Base-by-base conservation (phyloP, 305 asterid species). In the Andrographis paniculata region DNA sequence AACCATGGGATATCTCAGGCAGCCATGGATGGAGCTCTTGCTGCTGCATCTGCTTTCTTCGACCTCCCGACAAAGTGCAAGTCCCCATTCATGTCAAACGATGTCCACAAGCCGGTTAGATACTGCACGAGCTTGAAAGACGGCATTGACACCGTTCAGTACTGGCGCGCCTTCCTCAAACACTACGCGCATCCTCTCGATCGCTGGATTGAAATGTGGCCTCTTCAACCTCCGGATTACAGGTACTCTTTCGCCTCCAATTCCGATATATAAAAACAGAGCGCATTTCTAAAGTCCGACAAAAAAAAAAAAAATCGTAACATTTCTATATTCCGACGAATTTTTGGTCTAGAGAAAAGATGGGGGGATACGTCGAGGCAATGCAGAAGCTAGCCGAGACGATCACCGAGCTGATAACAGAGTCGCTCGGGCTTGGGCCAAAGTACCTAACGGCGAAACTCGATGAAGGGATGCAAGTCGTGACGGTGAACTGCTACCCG, bases 341-440 rank as follows among this genome's bases (percentile, higher is more conserved):
- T 8, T 36, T 28, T 37, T 5, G n/a, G n/a, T 13, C 16, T 53
- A 77, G 73, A 28, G 46, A 65, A 8, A 73, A 70, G 18, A 73
- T 77, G 78, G 70, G 81, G 12, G 63, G 60, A 20, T 73, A 73
- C 16, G 43, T 50, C 0, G 62, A 40, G 39, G 77, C 52, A 27
- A 59, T 45, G n/a, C 74, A 65, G n/a, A 61, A 62, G 15, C 22
- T 71, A 31, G 62, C 66, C 1, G 3, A 39, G 14, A 35, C 17
- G 17, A 50, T 77, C 9, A 54, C 60, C 55, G 73, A 45, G 3
- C 31, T 50, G 17, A 62, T 68, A 37, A 73, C 74, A 0, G 81
- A 73, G 55, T 46, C 67, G 9, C 59, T 77, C 1, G 76, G 79
- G 4, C 57, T 77, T 5, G 70, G 79, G 33, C 76, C 65, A 10